Evolutionary conservation across 257 asterid genomes (phyloP).

Genomic region (Solanum verrucosum): DNA sequence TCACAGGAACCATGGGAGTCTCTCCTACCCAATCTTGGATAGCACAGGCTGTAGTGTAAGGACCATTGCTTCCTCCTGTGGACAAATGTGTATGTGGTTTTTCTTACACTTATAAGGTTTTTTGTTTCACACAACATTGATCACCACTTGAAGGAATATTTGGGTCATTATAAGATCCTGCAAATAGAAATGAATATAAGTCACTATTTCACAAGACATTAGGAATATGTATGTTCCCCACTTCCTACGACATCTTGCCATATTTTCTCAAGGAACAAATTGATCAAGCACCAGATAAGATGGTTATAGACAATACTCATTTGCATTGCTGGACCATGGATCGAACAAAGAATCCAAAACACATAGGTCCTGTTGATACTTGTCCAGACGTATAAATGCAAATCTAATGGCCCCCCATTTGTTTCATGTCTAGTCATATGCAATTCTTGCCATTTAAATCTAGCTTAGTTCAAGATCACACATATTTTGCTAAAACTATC

Average conservation of each 20-base stretch:
- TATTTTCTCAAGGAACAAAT: neutral
- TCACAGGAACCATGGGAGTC: neutral
- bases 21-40: neutral
- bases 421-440: constrained; percentile 7
- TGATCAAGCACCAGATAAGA: neutral
- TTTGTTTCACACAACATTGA: neutral
- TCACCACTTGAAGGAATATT: neutral
- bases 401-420: constrained; percentile 13
- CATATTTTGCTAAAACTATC: constrained; percentile 7
- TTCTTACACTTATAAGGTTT: neutral
- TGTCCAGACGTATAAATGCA: neutral
- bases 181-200: neutral
- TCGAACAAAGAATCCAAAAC: constrained; percentile 2
- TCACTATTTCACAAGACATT: neutral
- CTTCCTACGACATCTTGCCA: neutral
- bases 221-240: neutral
- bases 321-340: neutral
- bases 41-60: neutral
- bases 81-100: neutral
- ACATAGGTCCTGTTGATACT: neutral
- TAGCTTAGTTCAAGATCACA: constrained; percentile 1
- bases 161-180: neutral
- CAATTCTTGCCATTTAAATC: constrained; percentile 9
- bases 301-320: neutral
- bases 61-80: neutral